Percentiles rank a stretch among this genome's conserved stretches.
phyloP scores from a whole-genome alignment of 2,329 filamentous ascomycete genomes.

The Cladosporium halotolerans region DNA sequence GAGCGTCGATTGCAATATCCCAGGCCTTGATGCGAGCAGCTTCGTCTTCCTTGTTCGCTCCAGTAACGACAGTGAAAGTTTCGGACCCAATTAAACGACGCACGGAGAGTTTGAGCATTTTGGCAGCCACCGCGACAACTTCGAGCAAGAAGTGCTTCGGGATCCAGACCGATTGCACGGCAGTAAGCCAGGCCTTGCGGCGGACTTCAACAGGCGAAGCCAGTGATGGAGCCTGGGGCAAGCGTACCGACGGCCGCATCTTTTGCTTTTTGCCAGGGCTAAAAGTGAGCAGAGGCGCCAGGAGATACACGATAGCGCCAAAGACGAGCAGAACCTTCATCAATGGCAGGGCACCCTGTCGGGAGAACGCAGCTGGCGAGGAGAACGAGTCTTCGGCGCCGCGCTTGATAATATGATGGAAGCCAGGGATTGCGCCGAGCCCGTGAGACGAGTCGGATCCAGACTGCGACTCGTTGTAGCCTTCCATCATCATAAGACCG shows the following conservation, averaged over 20 bases:
- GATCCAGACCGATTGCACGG: slow-evolving; percentile 87
- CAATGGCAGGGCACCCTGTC: slow-evolving; percentile 35
- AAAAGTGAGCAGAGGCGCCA: slow-evolving; percentile 51
- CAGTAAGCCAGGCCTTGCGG: slow-evolving; percentile 85
- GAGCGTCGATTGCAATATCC: slow-evolving; percentile 88
- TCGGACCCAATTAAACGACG: slow-evolving; percentile 71
- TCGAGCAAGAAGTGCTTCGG: slow-evolving; percentile 83
- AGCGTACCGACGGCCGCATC: slow-evolving; percentile 33
- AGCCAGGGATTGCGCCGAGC: slow-evolving; percentile 38
- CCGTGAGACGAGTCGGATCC: slow-evolving; percentile 38
- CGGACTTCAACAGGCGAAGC: slow-evolving; percentile 80
- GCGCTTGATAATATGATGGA: slow-evolving; percentile 26
- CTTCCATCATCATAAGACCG: slow-evolving; percentile 86
- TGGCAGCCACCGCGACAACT: slow-evolving; percentile 70
- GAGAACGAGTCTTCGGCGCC: slow-evolving; percentile 15
- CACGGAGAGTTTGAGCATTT: slow-evolving; percentile 74
- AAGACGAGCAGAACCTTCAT: slow-evolving; percentile 47
- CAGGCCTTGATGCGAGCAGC: slow-evolving; percentile 82
- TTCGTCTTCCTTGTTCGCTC: slow-evolving; percentile 78
- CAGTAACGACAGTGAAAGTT: slow-evolving; percentile 71
- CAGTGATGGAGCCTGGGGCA: slow-evolving; percentile 58
- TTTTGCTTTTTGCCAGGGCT: slow-evolving; percentile 51
- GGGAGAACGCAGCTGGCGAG: slow-evolving; percentile 18
- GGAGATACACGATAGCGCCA: slow-evolving; percentile 50
- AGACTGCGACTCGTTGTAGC: slow-evolving; percentile 56